Percentiles rank a stretch among this genome's conserved stretches.
Evolutionary conservation across 371 early-diverging fungal genomes (phyloP).

Genomic region (Conidiobolus incongruus): DNA sequence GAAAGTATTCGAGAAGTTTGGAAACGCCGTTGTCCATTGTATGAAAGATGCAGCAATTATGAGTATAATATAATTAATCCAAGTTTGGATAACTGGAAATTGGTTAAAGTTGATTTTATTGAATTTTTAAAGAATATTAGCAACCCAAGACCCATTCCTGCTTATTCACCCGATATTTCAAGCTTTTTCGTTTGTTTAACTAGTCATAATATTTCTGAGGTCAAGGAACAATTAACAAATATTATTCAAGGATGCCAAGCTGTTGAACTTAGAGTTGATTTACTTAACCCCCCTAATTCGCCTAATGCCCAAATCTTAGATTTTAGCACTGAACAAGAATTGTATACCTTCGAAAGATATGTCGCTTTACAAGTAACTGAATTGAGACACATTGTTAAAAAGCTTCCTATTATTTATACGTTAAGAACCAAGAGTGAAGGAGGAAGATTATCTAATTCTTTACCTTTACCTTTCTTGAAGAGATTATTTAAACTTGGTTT

Average conservation of each 20-base stretch:
- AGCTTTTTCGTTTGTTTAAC: conserved; percentile 80
- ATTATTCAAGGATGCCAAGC: conserved; percentile 67
- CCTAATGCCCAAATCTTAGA: conserved; percentile 14
- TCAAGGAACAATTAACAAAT: conserved; percentile 18
- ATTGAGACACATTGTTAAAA: conserved; percentile 34
- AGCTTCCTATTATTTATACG: conserved; percentile 77
- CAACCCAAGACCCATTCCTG: conserved; percentile 21
- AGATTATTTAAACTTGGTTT: conserved; percentile 36
- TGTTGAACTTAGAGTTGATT: conserved; percentile 83
- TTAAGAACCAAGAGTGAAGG: conserved; percentile 76
- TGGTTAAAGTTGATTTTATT: conserved; percentile 41
- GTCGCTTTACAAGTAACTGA: conserved; percentile 56
- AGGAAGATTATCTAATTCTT: conserved; percentile 52
- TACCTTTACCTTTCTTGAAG: conserved; percentile 29
- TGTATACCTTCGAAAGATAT: conserved; percentile 24
- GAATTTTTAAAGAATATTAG: conserved; percentile 38
- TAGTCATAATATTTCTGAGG: conserved; percentile 33
- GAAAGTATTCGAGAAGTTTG: conserved; percentile 51
- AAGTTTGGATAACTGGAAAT: conserved; percentile 32
- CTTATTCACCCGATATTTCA: conserved; percentile 14
- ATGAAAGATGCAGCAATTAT: conserved; percentile 49
- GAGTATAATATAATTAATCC: too few relatives aligned
- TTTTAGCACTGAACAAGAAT: too few relatives aligned
- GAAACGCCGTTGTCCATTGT: conserved; percentile 50
- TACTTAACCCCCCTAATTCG: conserved; percentile 18